A percentile compares a stretch with the other conserved stretches of the same genome.
These are phyloP conservation scores for Neospora caninum DNA, from an alignment of 169 alveolate species.

Conservation along the genomic window DNA sequence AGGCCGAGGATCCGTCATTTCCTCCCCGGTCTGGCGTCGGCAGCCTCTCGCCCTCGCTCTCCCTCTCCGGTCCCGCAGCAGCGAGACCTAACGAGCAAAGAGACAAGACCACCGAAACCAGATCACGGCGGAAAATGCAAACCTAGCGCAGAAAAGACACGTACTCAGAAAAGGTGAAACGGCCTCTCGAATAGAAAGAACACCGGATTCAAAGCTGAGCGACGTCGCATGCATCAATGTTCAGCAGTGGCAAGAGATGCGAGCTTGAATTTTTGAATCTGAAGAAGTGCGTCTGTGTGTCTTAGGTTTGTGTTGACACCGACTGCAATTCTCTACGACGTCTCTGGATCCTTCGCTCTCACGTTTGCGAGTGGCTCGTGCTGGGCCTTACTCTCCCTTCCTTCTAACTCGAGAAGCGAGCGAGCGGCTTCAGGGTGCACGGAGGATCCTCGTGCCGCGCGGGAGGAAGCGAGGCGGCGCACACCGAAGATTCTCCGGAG, in stretches of 20 bases:
- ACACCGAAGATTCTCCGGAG: background rate
- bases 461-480: background rate
- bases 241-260: too few species aligned
- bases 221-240: too few species aligned
- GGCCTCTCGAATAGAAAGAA: too few species aligned
- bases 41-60: background rate
- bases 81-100: background rate
- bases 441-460: background rate
- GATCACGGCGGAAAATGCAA: too few species aligned
- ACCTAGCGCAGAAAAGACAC: too few species aligned
- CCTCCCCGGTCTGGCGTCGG: background rate
- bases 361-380: background rate
- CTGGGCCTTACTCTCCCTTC: background rate
- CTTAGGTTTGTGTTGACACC: too few species aligned
- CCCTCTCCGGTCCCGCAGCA: background rate
- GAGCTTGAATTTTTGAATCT: too few species aligned
- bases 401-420: background rate
- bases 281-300: too few species aligned
- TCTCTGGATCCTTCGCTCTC: background rate
- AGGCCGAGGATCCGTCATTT: background rate
- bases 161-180: too few species aligned
- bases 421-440: background rate
- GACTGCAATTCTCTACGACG: too few species aligned
- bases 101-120: too few species aligned
- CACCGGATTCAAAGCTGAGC: too few species aligned